Base-by-base conservation (phyloP, 1,284 basidiomycete genomes). In the Ceratobasidium sp. region DNA sequence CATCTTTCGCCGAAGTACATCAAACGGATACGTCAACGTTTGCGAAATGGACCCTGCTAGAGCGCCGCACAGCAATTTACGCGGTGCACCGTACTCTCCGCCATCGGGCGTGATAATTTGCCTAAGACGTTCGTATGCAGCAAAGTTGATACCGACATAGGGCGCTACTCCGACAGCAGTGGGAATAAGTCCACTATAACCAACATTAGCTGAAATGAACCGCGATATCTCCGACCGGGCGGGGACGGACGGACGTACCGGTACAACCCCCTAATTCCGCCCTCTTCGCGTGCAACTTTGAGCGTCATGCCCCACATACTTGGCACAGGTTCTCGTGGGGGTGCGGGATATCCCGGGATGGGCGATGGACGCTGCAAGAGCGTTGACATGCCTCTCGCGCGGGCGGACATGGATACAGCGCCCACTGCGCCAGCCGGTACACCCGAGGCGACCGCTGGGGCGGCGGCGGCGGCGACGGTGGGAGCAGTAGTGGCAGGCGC, bases 1-100 rank as follows among this genome's bases (percentile, higher is more conserved):
- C 93, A 99, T 96, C 86, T 98, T 96, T 68, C 69, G 88, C 57
- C 97, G 88, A 73, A 99, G 85, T 0, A 99, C 96, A 84, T 99
- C 97, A 82, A 98, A 94, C 0, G 97, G 97, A 83, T 98, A 98
- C 7, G 97, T 99, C 81, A 98, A 85, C 48, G 96, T 96, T 84
- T 99, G 95, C 41, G 94, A 96, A 81, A 98, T 93, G 27, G 92
- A 90, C 33, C 94, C 93, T 18, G 93, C 94, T 80, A 95, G 85
- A 57, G 94, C 94, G 73, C 94, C 94, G 79, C 94, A 95, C 8
- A 85, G 79, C 82, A 95, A 82, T 83, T 94, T 95, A 80, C 93
- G 86, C 23, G 78, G 75, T 10, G 71, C 77, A 85, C 81, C 68
- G 90, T 86, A 78, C 83, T 90, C 80, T 82, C 93, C 91, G 65